Evolutionary conservation across 2,329 filamentous ascomycete genomes (phyloP).

Genomic region (Aspergillus pseudotamarii): DNA sequence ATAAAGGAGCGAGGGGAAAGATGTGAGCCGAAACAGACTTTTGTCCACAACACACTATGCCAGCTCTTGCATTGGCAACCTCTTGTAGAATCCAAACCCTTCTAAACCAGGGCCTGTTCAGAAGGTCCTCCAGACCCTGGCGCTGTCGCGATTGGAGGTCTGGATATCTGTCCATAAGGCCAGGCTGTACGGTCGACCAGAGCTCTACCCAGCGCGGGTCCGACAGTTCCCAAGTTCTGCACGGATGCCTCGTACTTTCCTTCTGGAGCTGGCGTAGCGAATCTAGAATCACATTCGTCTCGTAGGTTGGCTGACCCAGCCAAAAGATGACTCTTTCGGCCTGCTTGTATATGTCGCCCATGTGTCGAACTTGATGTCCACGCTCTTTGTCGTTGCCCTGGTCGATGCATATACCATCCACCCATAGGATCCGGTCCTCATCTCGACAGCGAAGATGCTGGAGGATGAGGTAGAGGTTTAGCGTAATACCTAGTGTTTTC

Average conservation of each 20-base stretch:
- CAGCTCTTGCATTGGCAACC: background rate
- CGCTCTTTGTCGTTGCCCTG: background rate
- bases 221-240: background rate
- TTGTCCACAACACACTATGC: background rate
- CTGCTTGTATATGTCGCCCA: background rate
- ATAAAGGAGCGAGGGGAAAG: background rate
- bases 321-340: background rate
- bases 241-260: background rate
- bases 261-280: background rate
- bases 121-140: background rate
- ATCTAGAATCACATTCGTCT: background rate
- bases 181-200: background rate
- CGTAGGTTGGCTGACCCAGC: background rate
- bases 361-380: background rate
- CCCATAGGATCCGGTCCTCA: background rate
- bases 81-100: background rate
- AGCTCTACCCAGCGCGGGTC: background rate
- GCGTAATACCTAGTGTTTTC: fast-evolving
- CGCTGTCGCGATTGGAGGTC: fast-evolving
- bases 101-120: background rate
- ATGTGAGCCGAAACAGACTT: background rate
- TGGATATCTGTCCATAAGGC: background rate
- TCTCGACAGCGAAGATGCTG: background rate
- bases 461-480: background rate
- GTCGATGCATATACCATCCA: background rate